Percentiles rank a stretch among this genome's conserved stretches.
phyloP scores from a whole-genome alignment of 2,329 filamentous ascomycete genomes.

The Hymenoscyphus fructigenus region DNA sequence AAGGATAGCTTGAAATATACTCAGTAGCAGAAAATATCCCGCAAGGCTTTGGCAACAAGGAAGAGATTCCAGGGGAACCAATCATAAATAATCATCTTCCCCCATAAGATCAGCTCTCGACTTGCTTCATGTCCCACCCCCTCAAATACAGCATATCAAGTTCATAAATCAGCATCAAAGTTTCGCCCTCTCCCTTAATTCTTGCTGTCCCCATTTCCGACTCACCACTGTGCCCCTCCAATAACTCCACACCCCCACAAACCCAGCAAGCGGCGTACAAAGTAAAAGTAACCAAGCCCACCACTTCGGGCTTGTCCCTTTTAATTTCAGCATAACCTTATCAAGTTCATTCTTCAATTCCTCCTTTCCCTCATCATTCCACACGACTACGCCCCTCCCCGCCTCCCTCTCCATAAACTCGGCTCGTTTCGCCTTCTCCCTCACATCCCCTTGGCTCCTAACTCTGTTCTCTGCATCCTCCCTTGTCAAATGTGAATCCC shows the following conservation, averaged over 20 bases:
- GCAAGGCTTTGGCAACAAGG: background rate
- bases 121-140: background rate
- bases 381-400: conserved; percentile 75
- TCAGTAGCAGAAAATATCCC: background rate
- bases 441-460: conserved; percentile 80
- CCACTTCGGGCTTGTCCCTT: conserved; percentile 49
- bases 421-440: conserved; percentile 71
- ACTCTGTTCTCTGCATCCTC: conserved; percentile 89
- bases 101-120: background rate
- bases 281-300: conserved; percentile 74
- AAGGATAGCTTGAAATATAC: background rate
- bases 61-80: background rate
- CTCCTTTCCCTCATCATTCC: conserved; percentile 79
- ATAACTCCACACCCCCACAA: conserved; percentile 68
- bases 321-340: conserved; percentile 63
- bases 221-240: conserved; percentile 71
- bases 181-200: conserved; percentile 58
- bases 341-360: conserved; percentile 68
- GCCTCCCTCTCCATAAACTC: conserved; percentile 60
- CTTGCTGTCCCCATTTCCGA: conserved; percentile 64
- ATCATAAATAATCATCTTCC: background rate
- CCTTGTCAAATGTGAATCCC: conserved; percentile 75
- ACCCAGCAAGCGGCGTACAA: conserved; percentile 72
- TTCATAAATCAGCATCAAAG: conserved; percentile 39
- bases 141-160: background rate